Evolutionary conservation across 495 filamentous ascomycete genomes (phyloP), one percentile per base, ranked within the genome.

Genomic region (Podospora appendiculata): DNA sequence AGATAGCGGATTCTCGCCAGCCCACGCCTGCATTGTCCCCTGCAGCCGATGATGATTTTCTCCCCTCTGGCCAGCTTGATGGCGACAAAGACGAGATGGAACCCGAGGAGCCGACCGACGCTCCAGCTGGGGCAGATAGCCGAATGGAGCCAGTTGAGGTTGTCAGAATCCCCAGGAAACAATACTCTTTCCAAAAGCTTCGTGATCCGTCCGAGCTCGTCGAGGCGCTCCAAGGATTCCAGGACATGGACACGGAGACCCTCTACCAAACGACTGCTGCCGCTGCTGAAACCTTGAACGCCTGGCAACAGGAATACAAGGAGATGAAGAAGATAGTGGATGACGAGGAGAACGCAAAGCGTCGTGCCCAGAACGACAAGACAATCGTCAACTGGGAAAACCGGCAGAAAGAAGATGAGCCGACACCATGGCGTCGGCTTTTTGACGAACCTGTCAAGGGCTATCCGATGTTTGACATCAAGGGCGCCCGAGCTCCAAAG

Each of bases 301-400:
- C 68, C 6, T 84, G 82, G 71, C 83, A 90, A 61, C 71, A 82
- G 14, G 83, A 90, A 57, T 87, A 76, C 58, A 59, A 80, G 11
- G 72, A 72, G 13, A 74, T 90, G 6, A 76, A 83, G 50, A 76
- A 77, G 48, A 69, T 81, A 36, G 68, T 77, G 16, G 77, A 78
- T 36, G 74, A 68, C 48, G 62, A 66, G 57, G 76, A 61, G 59
- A 80, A 65, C 60, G 71, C 64, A 51, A 65, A 70, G 32, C 72
- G 74, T n/a, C 71, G 70, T 36, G 59, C 68, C 17, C 60, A 61
- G 11, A 57, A 68, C 33, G 66, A 67, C 57, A 66, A 69, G 55
- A 57, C 62, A 5, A 61, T 64, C 11, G 53, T 58, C 47, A 65
- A 66, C 56, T 66, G 66, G 63, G 62, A 67, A 50, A 62, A 64